Evolutionary conservation across 257 asterid genomes (phyloP).

Genomic region (Gardenia jasminoides): DNA sequence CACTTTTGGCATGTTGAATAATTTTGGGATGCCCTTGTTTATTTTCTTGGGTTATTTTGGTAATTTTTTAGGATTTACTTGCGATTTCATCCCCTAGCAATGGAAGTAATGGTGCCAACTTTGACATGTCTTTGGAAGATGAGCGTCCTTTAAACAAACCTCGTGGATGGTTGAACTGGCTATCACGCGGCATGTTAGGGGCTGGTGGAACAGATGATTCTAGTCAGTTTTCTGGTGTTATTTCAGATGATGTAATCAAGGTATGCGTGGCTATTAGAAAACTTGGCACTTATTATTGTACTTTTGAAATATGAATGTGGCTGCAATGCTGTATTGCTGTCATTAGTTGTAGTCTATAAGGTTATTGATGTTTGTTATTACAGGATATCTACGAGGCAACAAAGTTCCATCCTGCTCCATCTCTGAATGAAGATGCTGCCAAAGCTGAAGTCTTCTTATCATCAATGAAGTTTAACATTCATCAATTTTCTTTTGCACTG

Average conservation of each 20-base stretch:
- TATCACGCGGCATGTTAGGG: slow-evolving; percentile 97
- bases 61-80: slow-evolving; percentile 61
- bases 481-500: slow-evolving; percentile 50
- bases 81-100: slow-evolving; percentile 41
- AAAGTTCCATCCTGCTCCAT: slow-evolving; percentile 70
- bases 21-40: slow-evolving; percentile 14
- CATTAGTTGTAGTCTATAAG: neutral
- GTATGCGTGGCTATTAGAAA: slow-evolving; percentile 24
- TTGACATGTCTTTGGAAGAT: slow-evolving; percentile 57
- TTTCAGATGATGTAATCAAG: slow-evolving; percentile 91
- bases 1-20: neutral
- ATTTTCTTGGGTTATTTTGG: slow-evolving; percentile 12
- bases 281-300: neutral
- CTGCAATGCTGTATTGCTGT: neutral
- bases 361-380: slow-evolving; percentile 18
- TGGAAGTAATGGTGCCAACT: slow-evolving; percentile 48
- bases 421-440: slow-evolving; percentile 51
- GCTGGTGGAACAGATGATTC: slow-evolving; percentile 96
- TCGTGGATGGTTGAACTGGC: slow-evolving; percentile 98
- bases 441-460: slow-evolving; percentile 54
- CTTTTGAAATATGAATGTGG: neutral
- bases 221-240: slow-evolving; percentile 85
- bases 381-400: slow-evolving; percentile 98
- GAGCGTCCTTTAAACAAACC: slow-evolving; percentile 65
- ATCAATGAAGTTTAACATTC: slow-evolving; percentile 62